Base-by-base conservation (phyloP, 2,329 filamentous ascomycete genomes). In the Xylariaceae sp. region DNA sequence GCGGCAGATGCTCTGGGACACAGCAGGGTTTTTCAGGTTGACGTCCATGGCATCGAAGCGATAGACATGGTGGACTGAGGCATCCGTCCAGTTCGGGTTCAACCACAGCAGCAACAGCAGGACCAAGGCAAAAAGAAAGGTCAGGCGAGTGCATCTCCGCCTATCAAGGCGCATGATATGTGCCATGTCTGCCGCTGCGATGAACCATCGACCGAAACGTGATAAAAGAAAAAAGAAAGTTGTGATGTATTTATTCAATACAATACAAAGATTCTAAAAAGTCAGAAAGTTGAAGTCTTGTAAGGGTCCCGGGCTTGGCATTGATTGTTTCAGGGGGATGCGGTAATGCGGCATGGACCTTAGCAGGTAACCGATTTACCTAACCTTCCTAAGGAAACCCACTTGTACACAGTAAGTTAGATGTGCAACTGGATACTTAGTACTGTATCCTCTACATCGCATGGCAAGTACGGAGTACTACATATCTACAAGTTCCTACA, bases 1-100 rank as follows among this genome's bases (percentile, higher is more conserved):
- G 16, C 52, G 51, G 51, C 68, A 71, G 24, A 59, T 41, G 26
- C 35, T 34, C 37, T 47, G 50, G 12, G 50, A 46, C 8, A 43
- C 48, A 6, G 36, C 45, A 9, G 50, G 41, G 30, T 52, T 46
- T 5, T 44, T 38, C 9, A 56, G 27, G 28, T 56, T 44, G 9
- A 53, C 11, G 6, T 50, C 42, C 14, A 13, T 36, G 5, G 47
- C 38, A 19, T 55, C 45, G 36, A 59, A 57, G 16, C 38, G 47
- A 9, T 38, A 36, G 21, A 57, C 50, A 14, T 50, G 49, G 34
- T 59, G 56, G 15, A 58, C 31, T 9, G 54, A 51, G 5, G 48
- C 46, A 36, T 57, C 55, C 9, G 50, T 53, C 56, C 55, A 57
- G 34, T 52, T 53, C 16, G 53, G 54, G 41, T 57, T 56, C 35